Evolutionary conservation across 2,329 filamentous ascomycete genomes (phyloP).

Genomic region (Paecilomyces formosus): DNA sequence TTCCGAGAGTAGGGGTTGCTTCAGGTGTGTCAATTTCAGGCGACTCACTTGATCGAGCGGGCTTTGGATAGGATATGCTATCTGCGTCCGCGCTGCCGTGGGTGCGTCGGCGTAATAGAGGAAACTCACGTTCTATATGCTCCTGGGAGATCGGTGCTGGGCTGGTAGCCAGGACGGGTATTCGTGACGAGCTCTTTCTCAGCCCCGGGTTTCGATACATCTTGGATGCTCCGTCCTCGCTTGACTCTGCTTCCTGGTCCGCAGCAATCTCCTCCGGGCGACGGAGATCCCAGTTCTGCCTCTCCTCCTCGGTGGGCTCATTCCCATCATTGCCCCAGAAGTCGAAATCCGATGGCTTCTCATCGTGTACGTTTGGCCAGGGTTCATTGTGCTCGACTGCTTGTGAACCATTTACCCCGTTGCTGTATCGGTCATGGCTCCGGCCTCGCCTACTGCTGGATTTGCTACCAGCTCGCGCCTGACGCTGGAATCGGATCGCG

Average conservation of each 20-base stretch:
- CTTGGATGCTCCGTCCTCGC: conserved; percentile 34
- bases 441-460: conserved; percentile 27
- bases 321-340: conserved; percentile 28
- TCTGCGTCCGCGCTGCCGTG: conserved; percentile 55
- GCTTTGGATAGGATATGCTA: conserved; percentile 52
- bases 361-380: conserved; percentile 27
- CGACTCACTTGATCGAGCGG: conserved; percentile 60
- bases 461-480: conserved; percentile 27
- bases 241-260: conserved; percentile 20
- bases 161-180: conserved; percentile 77
- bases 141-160: conserved; percentile 66
- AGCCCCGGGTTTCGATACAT: conserved; percentile 46
- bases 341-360: conserved; percentile 20
- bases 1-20: conserved; percentile 15
- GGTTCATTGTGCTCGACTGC: conserved; percentile 24
- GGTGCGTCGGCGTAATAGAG: conserved; percentile 53
- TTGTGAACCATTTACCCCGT: conserved; percentile 19
- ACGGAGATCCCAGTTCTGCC: conserved; percentile 62
- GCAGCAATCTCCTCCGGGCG: conserved; percentile 68
- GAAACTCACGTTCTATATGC: conserved; percentile 66
- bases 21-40: conserved; percentile 13
- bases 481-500: conserved; percentile 35
- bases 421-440: conserved; percentile 29
- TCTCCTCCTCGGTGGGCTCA: conserved; percentile 33
- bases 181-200: conserved; percentile 65